Conservation (phyloP, 1,284 basidiomycete genomes). For the Pterula multifida region DNA sequence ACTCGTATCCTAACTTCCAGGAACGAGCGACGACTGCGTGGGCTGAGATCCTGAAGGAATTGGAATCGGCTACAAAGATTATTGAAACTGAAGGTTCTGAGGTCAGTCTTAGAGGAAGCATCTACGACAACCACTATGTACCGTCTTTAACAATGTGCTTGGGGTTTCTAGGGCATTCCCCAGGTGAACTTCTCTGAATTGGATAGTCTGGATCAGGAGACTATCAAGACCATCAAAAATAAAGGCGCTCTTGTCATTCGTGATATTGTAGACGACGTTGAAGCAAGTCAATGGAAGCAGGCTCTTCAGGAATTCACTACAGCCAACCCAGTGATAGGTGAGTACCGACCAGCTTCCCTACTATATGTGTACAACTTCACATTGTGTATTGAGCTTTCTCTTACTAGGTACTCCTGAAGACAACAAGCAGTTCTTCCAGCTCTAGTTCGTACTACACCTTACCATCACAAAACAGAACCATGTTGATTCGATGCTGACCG, state of each 20-base stretch:
- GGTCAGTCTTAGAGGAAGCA: background rate
- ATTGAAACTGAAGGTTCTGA: constrained; percentile 34
- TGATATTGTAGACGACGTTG: constrained; percentile 43
- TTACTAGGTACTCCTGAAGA: constrained; percentile 41
- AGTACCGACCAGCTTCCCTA: background rate
- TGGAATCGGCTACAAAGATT: constrained; percentile 29
- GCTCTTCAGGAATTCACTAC: constrained; percentile 43
- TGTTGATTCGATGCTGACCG: too few species aligned
- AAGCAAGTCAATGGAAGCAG: constrained; percentile 45
- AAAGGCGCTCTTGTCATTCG: constrained; percentile 51
- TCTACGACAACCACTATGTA: background rate
- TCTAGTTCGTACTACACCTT: constrained; percentile 44
- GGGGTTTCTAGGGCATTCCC: constrained; percentile 34
- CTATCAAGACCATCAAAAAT: constrained; percentile 38
- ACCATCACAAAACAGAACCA: too few species aligned
- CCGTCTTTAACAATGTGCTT: background rate
- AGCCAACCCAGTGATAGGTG: constrained; percentile 29
- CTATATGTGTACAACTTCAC: too few species aligned
- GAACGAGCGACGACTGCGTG: constrained; percentile 38
- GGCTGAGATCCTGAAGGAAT: constrained; percentile 40
- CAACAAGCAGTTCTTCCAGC: constrained; percentile 61
- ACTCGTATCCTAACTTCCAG: constrained; percentile 38
- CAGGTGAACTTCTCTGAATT: constrained; percentile 49
- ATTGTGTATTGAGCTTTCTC: too few species aligned
- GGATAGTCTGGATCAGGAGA: constrained; percentile 28